Base-by-base conservation (phyloP, 192 early-diverging fungal species). In the Coemansia reversa region DNA sequence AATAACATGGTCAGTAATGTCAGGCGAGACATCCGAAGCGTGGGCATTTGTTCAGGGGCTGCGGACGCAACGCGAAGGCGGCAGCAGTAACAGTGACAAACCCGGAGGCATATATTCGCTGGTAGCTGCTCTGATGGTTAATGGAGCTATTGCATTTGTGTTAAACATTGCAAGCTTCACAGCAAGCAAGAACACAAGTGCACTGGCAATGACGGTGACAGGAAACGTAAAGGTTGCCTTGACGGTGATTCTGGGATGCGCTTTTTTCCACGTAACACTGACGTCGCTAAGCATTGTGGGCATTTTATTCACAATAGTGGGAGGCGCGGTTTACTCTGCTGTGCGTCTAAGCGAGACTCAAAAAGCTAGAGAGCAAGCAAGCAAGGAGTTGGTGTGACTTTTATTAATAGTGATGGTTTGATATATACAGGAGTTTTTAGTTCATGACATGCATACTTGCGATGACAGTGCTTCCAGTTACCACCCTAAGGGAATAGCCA, bases 151-250 rank as follows among this genome's bases (percentile, higher is more conserved):
- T 64, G 94, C 94, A 9, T 96, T 96, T 78, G 86, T 85, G 64
- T 74, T 96, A 9, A 96, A 96, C 72, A 79, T 89, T n/a, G 90
- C 89, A 24, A 89, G 86, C 48, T 94, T 96, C 54, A 89, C 87
- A 0, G 91, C 93, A n/a, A 96, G 90, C 78, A 90, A 89, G 62
- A 88, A 90, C 60, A 93, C 92, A 2, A 87, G 88, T 47, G 90
- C 94, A 4, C 81, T 96, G 64, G 74, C 74, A 3, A 76, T 76
- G 74, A 76, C 74, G 1, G 67, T 74, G n/a, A 52, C 74, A 59
- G 84, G 76, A 19, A 86, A 86, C 67, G 76, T 86, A 16, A 86
- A 86, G 67, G 81, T 83, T 23, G 85, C 77, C 12, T 73, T 86
- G 20, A 76, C 82, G 4, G 76, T 84, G 14, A 50, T 77, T 12